Evolutionary conservation across 2,329 filamentous ascomycete species (phyloP).

Genomic region (Boeremia lycopersici): DNA sequence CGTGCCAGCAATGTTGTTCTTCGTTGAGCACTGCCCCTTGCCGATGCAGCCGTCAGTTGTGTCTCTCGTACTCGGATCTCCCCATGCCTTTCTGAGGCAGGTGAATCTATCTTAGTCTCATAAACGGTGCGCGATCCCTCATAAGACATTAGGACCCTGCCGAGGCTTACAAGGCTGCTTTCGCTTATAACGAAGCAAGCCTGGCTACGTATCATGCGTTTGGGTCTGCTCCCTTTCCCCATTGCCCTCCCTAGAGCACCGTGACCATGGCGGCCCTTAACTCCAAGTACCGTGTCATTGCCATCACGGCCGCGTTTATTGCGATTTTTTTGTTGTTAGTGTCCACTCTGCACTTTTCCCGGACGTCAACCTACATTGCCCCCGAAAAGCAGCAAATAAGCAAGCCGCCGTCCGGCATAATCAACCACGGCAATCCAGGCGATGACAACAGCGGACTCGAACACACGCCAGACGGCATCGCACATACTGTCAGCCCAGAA

Average conservation of each 20-base stretch:
- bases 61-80: neutral
- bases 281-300: neutral
- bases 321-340: neutral
- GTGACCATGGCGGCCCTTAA: neutral
- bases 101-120: neutral
- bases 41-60: neutral
- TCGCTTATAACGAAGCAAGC: neutral
- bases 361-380: neutral
- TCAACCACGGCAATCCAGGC: neutral
- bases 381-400: neutral
- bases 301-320: neutral
- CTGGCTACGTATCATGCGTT: neutral
- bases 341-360: neutral
- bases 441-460: slow-evolving; percentile 1
- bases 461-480: neutral
- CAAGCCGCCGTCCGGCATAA: neutral
- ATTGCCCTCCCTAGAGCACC: neutral
- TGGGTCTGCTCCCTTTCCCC: neutral
- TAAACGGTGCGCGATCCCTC: neutral
- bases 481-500: neutral
- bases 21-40: neutral
- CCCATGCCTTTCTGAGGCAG: neutral
- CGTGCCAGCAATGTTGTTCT: neutral
- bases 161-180: neutral
- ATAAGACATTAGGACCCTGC: neutral